These are phyloP conservation scores for Tetraselmis chui DNA, from an alignment of 139 green algal genomes.

Conservation along the genomic window DNA sequence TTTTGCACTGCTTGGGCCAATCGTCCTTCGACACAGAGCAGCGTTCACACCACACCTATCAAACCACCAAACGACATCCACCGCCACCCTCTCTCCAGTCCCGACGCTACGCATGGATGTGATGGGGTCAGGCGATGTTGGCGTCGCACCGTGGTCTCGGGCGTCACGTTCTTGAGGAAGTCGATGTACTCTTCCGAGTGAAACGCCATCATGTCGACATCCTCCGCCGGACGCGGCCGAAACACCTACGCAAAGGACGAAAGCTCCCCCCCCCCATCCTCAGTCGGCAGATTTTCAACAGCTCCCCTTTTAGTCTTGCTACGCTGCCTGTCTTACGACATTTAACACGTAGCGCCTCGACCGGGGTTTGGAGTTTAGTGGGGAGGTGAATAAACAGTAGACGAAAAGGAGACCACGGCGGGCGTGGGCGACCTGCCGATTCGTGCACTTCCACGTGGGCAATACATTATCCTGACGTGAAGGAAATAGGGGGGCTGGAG, in stretches of 20 bases:
- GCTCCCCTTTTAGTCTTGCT: no score
- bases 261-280: no score
- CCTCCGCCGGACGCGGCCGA: conserved; percentile 36
- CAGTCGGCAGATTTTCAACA: no score
- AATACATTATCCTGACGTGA: no score
- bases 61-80: conserved; percentile 46
- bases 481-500: neutral
- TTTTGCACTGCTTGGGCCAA: conserved; percentile 33
- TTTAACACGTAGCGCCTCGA: neutral
- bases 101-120: neutral
- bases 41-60: neutral
- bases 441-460: conserved; percentile 73
- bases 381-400: neutral
- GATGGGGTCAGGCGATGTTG: no score
- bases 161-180: neutral
- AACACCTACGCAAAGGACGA: no score
- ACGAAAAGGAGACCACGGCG: neutral
- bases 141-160: neutral
- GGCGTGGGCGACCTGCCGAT: neutral
- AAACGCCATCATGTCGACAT: conserved; percentile 69
- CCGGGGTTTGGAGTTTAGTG: neutral
- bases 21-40: conserved; percentile 32
- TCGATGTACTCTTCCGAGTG: conserved; percentile 84
- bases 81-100: neutral
- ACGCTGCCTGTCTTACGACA: no score